Evolutionary conservation across 164 flowering plant genomes (phyloP), one percentile per base, ranked within the genome.

Genomic region (Stephania yunnanensis): DNA sequence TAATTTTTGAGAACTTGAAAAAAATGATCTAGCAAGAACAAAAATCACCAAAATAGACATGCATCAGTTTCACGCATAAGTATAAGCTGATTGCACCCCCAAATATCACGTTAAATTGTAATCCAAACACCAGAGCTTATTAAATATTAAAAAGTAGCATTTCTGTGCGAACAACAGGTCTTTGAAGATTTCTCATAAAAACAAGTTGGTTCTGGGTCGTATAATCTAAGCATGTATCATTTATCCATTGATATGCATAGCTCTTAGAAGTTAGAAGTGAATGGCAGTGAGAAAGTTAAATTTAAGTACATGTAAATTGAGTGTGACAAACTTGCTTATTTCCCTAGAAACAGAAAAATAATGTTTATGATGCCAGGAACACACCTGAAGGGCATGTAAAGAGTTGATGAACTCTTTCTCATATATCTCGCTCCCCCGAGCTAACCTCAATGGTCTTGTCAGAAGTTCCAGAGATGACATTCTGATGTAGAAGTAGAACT

Each of bases 321-420:
- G 10, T 46, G 46, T n/a, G 2, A 22, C 19, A 5, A 42, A 19
- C 45, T 69, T 36, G 17, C 46, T 5, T 6, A 31, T 10, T 30
- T 29, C 71, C 17, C 58, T 61, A 44, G 50, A 50, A 22, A 74
- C 7, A 45, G 13, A 9, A 78, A 76, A 36, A 10, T 10, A 45
- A 70, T 12, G 61, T 42, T 68, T 17, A 52, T 31, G 44, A 17
- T 25, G 11, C 42, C 67, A 30, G 2, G 7, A 72, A 31, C 20
- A 50, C 88, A 95, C 97, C 98, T 95, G 99, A 77, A 93, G 89
- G 45, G 89, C 93, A 83, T 93, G 99, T 87, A 91, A 80, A 75
- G 91, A 78, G 80, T 93, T 91, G 77, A 53, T 78, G 81, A 95
- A 95, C 69, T 89, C 84, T 61, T 70, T 75, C 45, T 80, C 69